Base-by-base conservation (phyloP, 495 filamentous ascomycete species). In the Thermothielavioides terrestris region DNA sequence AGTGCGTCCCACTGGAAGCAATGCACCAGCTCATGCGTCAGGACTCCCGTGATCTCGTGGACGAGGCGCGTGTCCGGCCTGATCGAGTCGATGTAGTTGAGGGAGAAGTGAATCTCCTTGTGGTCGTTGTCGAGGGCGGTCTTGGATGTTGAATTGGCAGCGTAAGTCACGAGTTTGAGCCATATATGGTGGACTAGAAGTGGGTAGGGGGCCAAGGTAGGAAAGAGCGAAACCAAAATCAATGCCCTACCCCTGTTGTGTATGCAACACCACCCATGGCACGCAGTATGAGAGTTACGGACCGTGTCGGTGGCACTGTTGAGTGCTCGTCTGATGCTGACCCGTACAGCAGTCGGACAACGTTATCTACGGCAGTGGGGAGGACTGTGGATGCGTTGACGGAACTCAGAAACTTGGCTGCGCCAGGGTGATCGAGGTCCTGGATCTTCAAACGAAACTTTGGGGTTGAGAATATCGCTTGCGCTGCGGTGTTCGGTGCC, bases 21-120 rank as follows among this genome's bases (percentile, higher is more conserved):
- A 63, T 98, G 92, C 10, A 97, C 92, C 53, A 96, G 83, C 68
- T 98, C 92, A 64, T 98, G 92, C 0, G 81, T 80, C 8, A 98
- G 58, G 2, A 98, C 88, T 32, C 92, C 92, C 10, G 74, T 67
- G 49, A 97, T 81, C 68, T 98, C 92, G 27, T 77, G 57, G n/a
- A 64, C 39, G 12, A 64, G 64, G 11, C 71, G 71, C 2, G 66
- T 44, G 0, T 59, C 1, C 2, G 72, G 66, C 48, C 70, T 63
- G 47, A 67, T 62, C 12, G 65, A 48, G 28, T 61, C 54, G 57
- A 97, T 82, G 68, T 95, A 95, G 44, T 77, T 68, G 10, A 89
- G 78, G 4, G 79, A 85, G 70, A 96, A 76, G 68, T 95, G 88
- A 49, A 98, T 95, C 60, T 95, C 89, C 61, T 98, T 97, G 71